Evolutionary conservation across 768 basidiomycete genomes (phyloP).

Genomic region (Rhizopogon roseolus): DNA sequence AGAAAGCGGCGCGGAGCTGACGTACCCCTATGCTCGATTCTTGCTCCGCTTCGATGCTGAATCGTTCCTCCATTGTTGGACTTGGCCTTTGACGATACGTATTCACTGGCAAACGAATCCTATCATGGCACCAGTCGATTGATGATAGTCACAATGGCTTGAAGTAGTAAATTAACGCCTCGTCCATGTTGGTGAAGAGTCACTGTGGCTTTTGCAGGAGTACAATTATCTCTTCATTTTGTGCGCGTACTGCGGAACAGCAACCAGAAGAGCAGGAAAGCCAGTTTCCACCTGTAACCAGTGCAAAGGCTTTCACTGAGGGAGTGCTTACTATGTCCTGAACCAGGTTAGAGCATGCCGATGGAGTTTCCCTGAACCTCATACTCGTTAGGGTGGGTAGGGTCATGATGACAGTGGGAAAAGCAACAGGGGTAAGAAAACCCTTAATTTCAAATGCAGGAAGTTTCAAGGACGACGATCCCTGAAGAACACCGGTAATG

Average conservation of each 20-base stretch:
- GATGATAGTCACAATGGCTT: constrained; percentile 67
- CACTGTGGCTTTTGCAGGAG: neutral
- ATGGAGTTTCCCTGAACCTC: neutral
- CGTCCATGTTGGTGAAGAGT: neutral
- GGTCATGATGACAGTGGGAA: no score
- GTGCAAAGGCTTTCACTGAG: neutral
- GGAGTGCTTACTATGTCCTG: no score
- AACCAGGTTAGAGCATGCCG: neutral
- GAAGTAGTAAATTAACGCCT: neutral
- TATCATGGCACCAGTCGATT: constrained; percentile 65
- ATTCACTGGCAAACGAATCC: constrained; percentile 83
- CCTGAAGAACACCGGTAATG: no score
- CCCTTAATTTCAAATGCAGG: no score
- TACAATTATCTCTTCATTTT: neutral
- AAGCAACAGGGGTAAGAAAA: neutral
- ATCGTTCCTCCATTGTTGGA: constrained; percentile 92
- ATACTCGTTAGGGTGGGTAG: neutral
- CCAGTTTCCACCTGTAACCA: neutral
- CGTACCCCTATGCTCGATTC: constrained; percentile 85
- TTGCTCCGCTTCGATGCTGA: constrained; percentile 89
- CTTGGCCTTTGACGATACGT: constrained; percentile 90
- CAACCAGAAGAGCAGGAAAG: neutral
- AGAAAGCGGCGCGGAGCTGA: constrained; percentile 71
- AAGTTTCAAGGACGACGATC: no score
- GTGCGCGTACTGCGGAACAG: neutral